Evolutionary conservation across 2,329 filamentous ascomycete genomes (phyloP).

Genomic region (Cordyceps fumosorosea): DNA sequence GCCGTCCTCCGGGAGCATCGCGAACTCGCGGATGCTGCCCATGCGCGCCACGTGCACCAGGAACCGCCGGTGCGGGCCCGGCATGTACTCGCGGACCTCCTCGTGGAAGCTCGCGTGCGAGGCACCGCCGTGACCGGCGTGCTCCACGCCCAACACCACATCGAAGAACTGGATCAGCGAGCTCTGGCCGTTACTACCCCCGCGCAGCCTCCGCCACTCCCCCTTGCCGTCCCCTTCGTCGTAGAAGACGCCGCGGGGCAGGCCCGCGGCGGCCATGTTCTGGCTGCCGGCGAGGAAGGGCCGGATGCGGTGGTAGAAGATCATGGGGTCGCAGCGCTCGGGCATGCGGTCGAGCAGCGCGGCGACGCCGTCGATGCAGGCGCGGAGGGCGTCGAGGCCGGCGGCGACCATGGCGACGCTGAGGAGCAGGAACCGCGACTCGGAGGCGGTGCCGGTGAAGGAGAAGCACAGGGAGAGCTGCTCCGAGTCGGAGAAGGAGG

Average conservation of each 20-base stretch:
- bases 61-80: slow-evolving; percentile 73
- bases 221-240: slow-evolving; percentile 48
- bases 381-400: slow-evolving; percentile 58
- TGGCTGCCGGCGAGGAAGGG: slow-evolving; percentile 87
- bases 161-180: slow-evolving; percentile 93
- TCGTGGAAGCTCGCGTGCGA: slow-evolving; percentile 39
- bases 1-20: slow-evolving; percentile 41
- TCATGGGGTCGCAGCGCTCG: slow-evolving; percentile 76
- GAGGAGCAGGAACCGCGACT: slow-evolving; percentile 91
- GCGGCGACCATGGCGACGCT: slow-evolving; percentile 76
- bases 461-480: slow-evolving; percentile 68
- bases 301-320: slow-evolving; percentile 84
- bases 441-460: slow-evolving; percentile 81
- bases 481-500: slow-evolving; percentile 57
- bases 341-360: slow-evolving; percentile 74
- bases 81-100: slow-evolving; percentile 87
- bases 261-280: slow-evolving; percentile 80
- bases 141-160: slow-evolving; percentile 75
- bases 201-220: slow-evolving; percentile 71
- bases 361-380: slow-evolving; percentile 62
- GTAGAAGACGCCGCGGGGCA: slow-evolving; percentile 79
- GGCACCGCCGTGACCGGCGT: slow-evolving; percentile 40
- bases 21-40: slow-evolving; percentile 69
- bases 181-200: slow-evolving; percentile 89
- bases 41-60: slow-evolving; percentile 62